These are phyloP conservation scores for Cucurbita argyrosperma DNA, from an alignment of 306 rosid genomes.

Conservation along the genomic window DNA sequence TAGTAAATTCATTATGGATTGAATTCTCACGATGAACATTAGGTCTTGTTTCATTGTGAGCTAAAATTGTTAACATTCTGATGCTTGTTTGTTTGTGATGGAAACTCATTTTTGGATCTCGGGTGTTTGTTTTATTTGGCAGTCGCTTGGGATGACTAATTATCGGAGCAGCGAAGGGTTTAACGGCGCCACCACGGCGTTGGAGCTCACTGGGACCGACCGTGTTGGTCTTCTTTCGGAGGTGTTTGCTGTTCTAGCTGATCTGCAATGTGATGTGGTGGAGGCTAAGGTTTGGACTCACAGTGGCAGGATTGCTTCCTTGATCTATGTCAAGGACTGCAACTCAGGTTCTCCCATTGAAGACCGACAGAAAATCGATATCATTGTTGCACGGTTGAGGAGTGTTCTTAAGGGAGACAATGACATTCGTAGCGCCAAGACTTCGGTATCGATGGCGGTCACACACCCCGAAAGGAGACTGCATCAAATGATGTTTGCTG, in stretches of 20 bases:
- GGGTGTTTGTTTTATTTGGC: background rate
- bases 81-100: background rate
- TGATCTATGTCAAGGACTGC: slow-evolving; percentile 50
- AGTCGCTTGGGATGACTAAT: slow-evolving; percentile 67
- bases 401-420: slow-evolving; percentile 76
- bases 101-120: background rate
- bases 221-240: slow-evolving; percentile 85
- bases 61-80: background rate
- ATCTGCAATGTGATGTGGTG: slow-evolving; percentile 81
- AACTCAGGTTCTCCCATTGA: slow-evolving; percentile 57
- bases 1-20: background rate
- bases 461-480: slow-evolving; percentile 74
- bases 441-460: slow-evolving; percentile 51
- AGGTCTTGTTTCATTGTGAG: too few relatives aligned
- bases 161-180: slow-evolving; percentile 17
- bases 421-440: slow-evolving; percentile 70
- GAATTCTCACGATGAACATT: too few relatives aligned
- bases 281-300: slow-evolving; percentile 94
- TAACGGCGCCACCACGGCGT: slow-evolving; percentile 43
- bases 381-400: slow-evolving; percentile 60
- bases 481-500: slow-evolving; percentile 90
- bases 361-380: slow-evolving; percentile 49
- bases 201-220: slow-evolving; percentile 84
- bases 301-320: slow-evolving; percentile 83
- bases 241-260: slow-evolving; percentile 79